Evolutionary conservation across 352 stramenopile genomes (phyloP).

Genomic region (Phytophthora constricta): DNA sequence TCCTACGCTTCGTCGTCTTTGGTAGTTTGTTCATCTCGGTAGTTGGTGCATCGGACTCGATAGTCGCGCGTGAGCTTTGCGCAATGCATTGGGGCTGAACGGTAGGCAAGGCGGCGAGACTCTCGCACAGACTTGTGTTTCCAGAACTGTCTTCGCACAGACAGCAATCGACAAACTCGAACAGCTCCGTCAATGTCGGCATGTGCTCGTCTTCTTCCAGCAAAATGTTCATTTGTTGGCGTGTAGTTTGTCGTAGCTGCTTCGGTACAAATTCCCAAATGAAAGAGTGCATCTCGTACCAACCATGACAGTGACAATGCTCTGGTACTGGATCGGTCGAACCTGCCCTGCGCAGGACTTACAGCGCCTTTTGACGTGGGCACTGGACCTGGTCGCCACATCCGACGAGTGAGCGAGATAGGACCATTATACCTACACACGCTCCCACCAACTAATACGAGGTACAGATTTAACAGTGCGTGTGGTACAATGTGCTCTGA

Average conservation of each 20-base stretch:
- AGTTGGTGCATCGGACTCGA: background rate
- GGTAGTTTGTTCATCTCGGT: background rate
- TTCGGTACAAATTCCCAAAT: conserved; percentile 10
- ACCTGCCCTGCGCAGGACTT: background rate
- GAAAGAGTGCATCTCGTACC: background rate
- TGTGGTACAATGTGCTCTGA: background rate
- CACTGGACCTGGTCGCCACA: too few relatives aligned
- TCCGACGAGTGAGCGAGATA: too few relatives aligned
- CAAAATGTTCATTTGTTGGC: too few relatives aligned
- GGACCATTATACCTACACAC: too few relatives aligned
- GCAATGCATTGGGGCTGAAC: background rate
- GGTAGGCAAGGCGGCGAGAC: background rate
- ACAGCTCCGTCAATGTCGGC: conserved; percentile 32
- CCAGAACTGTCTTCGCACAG: conserved; percentile 16
- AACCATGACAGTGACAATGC: conserved; percentile 10
- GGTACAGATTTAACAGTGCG: background rate
- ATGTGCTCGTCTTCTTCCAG: conserved; percentile 17
- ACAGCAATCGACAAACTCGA: conserved; percentile 38
- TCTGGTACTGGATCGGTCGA: background rate
- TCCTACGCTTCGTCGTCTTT: conserved; percentile 19
- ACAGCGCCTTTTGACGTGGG: background rate
- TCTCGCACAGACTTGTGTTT: too few relatives aligned
- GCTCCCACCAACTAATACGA: too few relatives aligned
- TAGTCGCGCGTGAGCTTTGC: conserved; percentile 1
- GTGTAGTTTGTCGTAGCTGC: background rate